Conservation (phyloP, 1,284 basidiomycete species). For the Ustilago lituana region DNA sequence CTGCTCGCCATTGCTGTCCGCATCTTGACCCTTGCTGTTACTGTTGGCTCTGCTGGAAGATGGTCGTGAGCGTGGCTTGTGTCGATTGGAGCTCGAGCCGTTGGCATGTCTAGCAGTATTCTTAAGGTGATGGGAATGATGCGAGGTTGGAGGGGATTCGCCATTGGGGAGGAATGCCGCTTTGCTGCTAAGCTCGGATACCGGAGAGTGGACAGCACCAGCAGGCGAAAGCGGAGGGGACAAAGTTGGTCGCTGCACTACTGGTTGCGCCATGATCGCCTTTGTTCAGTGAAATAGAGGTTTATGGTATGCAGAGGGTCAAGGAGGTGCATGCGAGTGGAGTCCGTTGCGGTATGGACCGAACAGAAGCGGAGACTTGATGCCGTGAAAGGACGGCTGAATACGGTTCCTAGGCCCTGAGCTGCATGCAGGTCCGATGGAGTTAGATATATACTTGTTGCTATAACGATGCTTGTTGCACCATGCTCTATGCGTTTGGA, state of each 20-base stretch:
- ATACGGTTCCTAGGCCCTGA: not conserved
- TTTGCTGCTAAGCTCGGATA: slow-evolving; percentile 7
- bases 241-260: slow-evolving; percentile 29
- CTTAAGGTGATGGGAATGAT: slow-evolving; percentile 10
- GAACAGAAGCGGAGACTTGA: too few relatives aligned
- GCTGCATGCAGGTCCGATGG: slow-evolving; percentile 4
- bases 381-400: slow-evolving; percentile 6
- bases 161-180: not conserved
- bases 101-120: slow-evolving; percentile 14
- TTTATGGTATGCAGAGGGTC: not conserved
- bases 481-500: too few relatives aligned
- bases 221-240: slow-evolving; percentile 42
- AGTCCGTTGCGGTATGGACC: not conserved
- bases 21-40: not conserved
- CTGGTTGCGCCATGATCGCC: slow-evolving; percentile 33
- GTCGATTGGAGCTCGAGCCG: slow-evolving; percentile 3
- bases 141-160: slow-evolving; percentile 3
- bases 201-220: slow-evolving; percentile 7
- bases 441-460: too few relatives aligned
- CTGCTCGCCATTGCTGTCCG: not conserved
- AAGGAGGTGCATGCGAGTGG: not conserved
- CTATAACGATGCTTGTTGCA: slow-evolving; percentile 4
- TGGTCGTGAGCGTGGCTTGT: slow-evolving; percentile 3
- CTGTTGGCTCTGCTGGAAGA: slow-evolving; percentile 6
- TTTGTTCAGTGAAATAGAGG: not conserved